These are phyloP conservation scores for Herpetospermum pedunculosum DNA, from an alignment of 306 rosid species.

Conservation along the genomic window DNA sequence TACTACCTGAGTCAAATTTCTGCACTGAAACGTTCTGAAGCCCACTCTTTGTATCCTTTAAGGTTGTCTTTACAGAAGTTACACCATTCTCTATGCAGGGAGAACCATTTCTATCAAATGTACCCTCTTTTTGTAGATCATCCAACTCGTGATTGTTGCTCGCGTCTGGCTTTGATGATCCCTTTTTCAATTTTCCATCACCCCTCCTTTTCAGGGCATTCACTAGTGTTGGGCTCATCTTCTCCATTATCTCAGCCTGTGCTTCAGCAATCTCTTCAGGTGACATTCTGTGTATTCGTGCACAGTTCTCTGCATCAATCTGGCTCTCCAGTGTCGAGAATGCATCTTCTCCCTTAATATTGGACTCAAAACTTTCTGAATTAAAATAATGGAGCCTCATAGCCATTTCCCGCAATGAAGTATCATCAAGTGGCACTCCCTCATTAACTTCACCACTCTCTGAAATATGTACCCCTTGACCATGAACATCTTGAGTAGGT, in stretches of 20 bases:
- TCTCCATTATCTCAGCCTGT: constrained; percentile 65
- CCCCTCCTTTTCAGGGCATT: constrained; percentile 58
- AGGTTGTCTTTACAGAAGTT: constrained; percentile 12
- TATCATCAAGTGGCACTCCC: neutral
- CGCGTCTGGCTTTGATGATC: constrained; percentile 20
- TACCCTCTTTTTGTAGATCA: constrained; percentile 20
- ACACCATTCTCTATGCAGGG: constrained; percentile 14
- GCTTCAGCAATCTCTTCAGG: constrained; percentile 64
- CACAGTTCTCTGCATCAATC: constrained; percentile 67
- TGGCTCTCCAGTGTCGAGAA: constrained; percentile 41
- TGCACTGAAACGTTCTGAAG: constrained; percentile 17
- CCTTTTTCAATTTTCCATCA: constrained; percentile 40
- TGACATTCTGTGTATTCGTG: constrained; percentile 53
- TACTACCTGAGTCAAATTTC: constrained; percentile 24
- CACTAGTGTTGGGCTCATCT: constrained; percentile 47
- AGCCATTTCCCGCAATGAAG: constrained; percentile 5
- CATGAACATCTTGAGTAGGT: neutral
- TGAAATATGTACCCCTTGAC: neutral
- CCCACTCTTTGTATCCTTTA: constrained; percentile 14
- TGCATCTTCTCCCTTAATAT: constrained; percentile 21
- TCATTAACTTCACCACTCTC: neutral
- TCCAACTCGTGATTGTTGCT: constrained; percentile 13
- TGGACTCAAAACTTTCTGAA: constrained; percentile 20
- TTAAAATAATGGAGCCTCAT: constrained; percentile 12
- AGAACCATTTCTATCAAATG: constrained; percentile 17